Base-by-base conservation (phyloP, 2,329 filamentous ascomycete genomes). In the Pseudogymnoascus sp. region DNA sequence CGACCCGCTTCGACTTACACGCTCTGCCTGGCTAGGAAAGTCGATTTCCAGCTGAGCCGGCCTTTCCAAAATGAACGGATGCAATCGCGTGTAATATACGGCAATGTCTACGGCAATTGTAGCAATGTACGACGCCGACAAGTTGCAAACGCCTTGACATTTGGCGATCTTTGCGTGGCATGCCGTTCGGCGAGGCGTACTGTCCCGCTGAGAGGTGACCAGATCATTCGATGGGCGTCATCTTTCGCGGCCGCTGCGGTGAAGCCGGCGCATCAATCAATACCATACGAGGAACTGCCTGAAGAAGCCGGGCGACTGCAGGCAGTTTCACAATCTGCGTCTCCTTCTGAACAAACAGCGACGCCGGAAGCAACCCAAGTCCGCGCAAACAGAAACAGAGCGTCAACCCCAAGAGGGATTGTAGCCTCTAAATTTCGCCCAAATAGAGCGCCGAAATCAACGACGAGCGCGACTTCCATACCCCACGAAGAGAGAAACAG, bases 61-160 rank as follows among this genome's bases (percentile, higher is more conserved):
- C 7, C 27, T 64, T 63, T 66, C 63, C 68, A 69, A 63, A 58
- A 71, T 71, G 69, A 71, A 71, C 70, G 71, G 67, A 73, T 73
- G 71, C 71, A 71, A 71, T 70, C 67, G 67, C 62, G 67, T 65
- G 61, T 66, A 61, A 65, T 62, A 63, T 61, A 65, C 62, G 70
- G 64, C 64, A 71, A 62, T 51, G 44, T 51, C 44, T 35, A 35
- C 25, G 31, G 55, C 55, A 35, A 59, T 39, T 35, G 31, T 59
- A 36, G 17, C 55, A 59, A 35, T 59, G 31, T 59, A 39, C 55
- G 55, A 59, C 31, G 55, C 36, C 36, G 31, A 39, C 31, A 36
- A 8, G 55, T 39, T 59, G 31, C 55, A 39, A 21, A n/a, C 31
- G 31, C 55, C 55, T 36, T 39, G 55, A 51, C 55, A 39, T 36